A percentile compares a stretch with the other conserved stretches of the same genome.
phyloP scores from a whole-genome alignment of 352 stramenopile species.

The Globisporangium carolinianum region DNA sequence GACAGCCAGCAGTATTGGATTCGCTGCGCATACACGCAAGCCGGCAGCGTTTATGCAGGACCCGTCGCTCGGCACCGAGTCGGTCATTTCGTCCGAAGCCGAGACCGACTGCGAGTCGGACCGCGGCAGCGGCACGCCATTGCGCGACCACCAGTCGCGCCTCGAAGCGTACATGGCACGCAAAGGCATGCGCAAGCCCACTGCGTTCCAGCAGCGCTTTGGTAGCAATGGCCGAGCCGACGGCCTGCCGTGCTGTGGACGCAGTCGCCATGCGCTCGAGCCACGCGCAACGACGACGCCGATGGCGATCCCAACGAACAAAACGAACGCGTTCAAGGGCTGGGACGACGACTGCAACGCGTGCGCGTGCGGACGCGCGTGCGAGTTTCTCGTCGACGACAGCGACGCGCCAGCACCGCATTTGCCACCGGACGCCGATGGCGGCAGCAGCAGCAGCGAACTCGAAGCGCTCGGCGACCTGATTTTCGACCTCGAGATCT shows the following conservation, averaged over 20 bases:
- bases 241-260: not conserved
- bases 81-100: slow-evolving; percentile 40
- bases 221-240: not conserved
- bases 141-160: slow-evolving; percentile 39
- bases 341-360: slow-evolving; percentile 24
- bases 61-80: slow-evolving; percentile 19
- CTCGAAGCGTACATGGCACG: slow-evolving; percentile 37
- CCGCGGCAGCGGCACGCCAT: slow-evolving; percentile 33
- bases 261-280: not conserved
- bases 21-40: not conserved
- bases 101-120: slow-evolving; percentile 71
- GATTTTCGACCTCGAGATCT: slow-evolving; percentile 71
- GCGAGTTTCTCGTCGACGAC: slow-evolving; percentile 24
- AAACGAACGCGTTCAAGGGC: slow-evolving; percentile 10
- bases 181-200: slow-evolving; percentile 17
- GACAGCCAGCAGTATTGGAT: not conserved
- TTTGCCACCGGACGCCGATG: slow-evolving; percentile 4
- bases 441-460: not conserved
- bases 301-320: slow-evolving; percentile 26
- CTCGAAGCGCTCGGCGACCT: slow-evolving; percentile 29
- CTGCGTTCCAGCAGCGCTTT: slow-evolving; percentile 15
- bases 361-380: slow-evolving; percentile 40
- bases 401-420: slow-evolving; percentile 2
- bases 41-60: slow-evolving; percentile 3
- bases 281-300: slow-evolving; percentile 15